phyloP scores from a whole-genome alignment of 2,329 filamentous ascomycete genomes.

The Fusarium palustre region DNA sequence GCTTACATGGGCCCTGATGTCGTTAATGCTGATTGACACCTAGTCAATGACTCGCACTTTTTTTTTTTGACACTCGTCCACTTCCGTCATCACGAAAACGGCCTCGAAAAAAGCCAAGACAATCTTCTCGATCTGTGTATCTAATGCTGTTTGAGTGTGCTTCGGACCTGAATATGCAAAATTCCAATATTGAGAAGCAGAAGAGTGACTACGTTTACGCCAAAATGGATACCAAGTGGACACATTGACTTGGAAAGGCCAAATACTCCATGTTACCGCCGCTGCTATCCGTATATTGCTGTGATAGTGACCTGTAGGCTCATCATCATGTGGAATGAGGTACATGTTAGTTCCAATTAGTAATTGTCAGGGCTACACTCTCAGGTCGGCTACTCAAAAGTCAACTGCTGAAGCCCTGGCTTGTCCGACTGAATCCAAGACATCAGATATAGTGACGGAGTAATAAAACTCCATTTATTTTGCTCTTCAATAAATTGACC shows the following conservation, averaged over 20 bases:
- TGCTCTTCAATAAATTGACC: background rate
- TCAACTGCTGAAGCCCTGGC: slow-evolving; percentile 1
- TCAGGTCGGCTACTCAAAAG: background rate
- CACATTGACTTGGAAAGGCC: background rate
- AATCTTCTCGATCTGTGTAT: background rate
- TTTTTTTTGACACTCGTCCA: background rate
- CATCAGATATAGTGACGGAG: background rate
- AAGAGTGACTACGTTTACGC: background rate
- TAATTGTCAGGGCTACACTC: background rate
- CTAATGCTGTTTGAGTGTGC: background rate
- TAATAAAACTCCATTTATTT: background rate
- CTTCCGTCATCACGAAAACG: background rate
- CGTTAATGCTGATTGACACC: background rate
- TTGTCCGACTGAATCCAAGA: background rate
- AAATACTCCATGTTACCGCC: background rate
- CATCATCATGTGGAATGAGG: background rate
- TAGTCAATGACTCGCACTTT: slow-evolving; percentile 3
- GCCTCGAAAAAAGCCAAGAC: background rate
- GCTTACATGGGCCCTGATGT: background rate
- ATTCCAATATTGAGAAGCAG: background rate
- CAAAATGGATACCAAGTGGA: background rate
- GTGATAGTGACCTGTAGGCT: background rate
- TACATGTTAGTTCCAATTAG: background rate
- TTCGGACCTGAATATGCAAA: background rate
- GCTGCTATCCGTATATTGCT: too few species aligned